Conservation (phyloP, 2,329 filamentous ascomycete species). For the Parafenestella ontariensis region DNA sequence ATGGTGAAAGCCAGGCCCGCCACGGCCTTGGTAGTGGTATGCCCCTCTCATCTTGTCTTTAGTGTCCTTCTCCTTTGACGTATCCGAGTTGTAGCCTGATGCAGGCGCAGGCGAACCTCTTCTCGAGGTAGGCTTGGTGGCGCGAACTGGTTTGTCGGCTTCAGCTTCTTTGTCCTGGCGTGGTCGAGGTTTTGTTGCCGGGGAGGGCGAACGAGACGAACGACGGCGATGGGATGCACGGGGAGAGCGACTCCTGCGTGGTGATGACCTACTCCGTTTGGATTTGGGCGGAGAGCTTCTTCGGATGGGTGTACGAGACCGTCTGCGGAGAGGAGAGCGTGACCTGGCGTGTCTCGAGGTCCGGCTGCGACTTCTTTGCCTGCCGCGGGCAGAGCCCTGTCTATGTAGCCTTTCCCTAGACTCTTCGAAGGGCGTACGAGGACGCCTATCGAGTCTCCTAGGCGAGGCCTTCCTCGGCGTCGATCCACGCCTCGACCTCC, state of each 20-base stretch:
- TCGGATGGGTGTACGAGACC: constrained; percentile 34
- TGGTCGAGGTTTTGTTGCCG: constrained; percentile 15
- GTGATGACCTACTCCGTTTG: constrained; percentile 24
- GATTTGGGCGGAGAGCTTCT: constrained; percentile 32
- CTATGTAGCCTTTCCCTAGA: constrained; percentile 29
- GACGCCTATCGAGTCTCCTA: constrained; percentile 33
- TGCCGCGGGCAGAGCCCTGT: constrained; percentile 21
- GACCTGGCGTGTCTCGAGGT: constrained; percentile 36
- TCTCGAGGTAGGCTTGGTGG: constrained; percentile 26
- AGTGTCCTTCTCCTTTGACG: constrained; percentile 32
- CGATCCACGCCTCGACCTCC: constrained; percentile 37
- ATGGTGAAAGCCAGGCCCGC: constrained; percentile 58
- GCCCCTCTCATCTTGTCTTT: constrained; percentile 46
- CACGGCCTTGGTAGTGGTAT: constrained; percentile 47
- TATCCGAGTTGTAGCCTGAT: constrained; percentile 42
- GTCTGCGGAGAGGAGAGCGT: constrained; percentile 39
- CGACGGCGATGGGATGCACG: constrained; percentile 31
- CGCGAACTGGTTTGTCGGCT: constrained; percentile 14
- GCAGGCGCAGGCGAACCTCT: constrained; percentile 36
- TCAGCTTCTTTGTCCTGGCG: constrained; percentile 27
- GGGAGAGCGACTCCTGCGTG: constrained; percentile 34
- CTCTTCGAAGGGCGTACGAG: constrained; percentile 30
- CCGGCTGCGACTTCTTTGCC: constrained; percentile 38
- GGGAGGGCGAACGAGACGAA: constrained; percentile 40
- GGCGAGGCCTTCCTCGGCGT: constrained; percentile 41